Percentiles rank a stretch among this genome's conserved stretches.
phyloP scores from a whole-genome alignment of 1,284 basidiomycete genomes.

The Cutaneotrichosporon sp. region DNA sequence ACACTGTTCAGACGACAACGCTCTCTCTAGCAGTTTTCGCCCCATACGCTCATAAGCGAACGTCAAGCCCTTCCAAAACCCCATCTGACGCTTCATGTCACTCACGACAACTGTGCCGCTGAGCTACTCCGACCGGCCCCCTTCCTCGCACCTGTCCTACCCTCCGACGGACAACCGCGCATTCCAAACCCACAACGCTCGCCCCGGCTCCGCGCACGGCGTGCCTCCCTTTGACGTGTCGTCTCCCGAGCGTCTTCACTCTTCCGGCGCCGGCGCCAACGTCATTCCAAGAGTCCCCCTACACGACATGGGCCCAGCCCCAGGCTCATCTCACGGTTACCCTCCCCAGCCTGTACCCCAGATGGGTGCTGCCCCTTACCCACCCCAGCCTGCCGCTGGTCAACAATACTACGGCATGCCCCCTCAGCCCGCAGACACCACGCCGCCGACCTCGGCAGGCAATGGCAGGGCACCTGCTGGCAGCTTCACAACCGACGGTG shows the following conservation, averaged over 20 bases:
- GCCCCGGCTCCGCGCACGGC: conserved; percentile 40
- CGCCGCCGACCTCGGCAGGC: conserved; percentile 34
- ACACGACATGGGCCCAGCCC: conserved; percentile 32
- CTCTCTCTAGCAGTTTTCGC: not conserved
- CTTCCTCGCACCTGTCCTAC: conserved; percentile 24
- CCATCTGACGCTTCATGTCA: conserved; percentile 23
- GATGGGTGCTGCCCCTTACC: conserved; percentile 38
- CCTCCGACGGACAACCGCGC: conserved; percentile 30
- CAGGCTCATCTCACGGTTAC: conserved; percentile 44
- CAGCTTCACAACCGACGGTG: conserved; percentile 42
- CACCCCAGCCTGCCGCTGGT: conserved; percentile 34
- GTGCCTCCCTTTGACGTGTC: conserved; percentile 27
- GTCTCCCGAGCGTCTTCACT: conserved; percentile 37
- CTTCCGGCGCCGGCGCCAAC: conserved; percentile 28
- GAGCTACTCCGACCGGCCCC: conserved; percentile 21
- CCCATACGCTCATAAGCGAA: not conserved
- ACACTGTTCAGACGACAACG: conserved; percentile 1
- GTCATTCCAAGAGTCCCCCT: conserved; percentile 30
- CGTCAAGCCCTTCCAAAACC: not conserved
- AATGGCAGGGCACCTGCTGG: conserved; percentile 11
- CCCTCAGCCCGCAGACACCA: conserved; percentile 28
- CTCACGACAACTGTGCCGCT: conserved; percentile 26
- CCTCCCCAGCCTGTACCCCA: conserved; percentile 41
- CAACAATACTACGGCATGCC: conserved; percentile 34
- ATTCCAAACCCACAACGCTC: conserved; percentile 32